Conservation (phyloP, 768 basidiomycete species). For the Auricularia sp. region DNA sequence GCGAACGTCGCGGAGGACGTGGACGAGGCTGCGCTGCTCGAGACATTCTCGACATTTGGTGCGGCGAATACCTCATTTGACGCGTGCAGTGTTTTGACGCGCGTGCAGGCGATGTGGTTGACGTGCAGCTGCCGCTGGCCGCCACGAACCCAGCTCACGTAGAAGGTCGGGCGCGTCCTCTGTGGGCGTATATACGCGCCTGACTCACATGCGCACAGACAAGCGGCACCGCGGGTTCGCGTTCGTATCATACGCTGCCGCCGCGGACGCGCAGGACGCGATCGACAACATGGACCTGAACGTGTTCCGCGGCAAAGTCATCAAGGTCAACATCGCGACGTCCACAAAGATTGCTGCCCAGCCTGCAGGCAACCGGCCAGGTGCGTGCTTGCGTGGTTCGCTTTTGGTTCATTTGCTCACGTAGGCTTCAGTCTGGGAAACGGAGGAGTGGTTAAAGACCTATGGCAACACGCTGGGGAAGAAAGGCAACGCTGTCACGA, state of each 20-base stretch:
- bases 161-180: constrained; percentile 32
- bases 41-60: constrained; percentile 86
- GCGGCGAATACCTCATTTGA: constrained; percentile 18
- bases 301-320: constrained; percentile 64
- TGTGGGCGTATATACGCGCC: neutral
- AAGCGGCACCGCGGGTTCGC: constrained; percentile 88
- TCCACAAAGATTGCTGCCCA: constrained; percentile 66
- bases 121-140: constrained; percentile 80
- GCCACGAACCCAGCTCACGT: constrained; percentile 58
- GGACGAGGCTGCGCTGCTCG: constrained; percentile 65
- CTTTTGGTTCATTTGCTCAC: too few species aligned
- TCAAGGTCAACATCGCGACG: constrained; percentile 78
- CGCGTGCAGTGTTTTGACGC: neutral
- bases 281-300: constrained; percentile 99
- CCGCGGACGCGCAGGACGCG: constrained; percentile 86
- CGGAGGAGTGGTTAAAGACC: constrained; percentile 84
- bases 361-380: constrained; percentile 60
- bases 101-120: constrained; percentile 74
- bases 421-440: constrained; percentile 71
- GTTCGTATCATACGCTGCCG: constrained; percentile 76
- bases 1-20: constrained; percentile 79
- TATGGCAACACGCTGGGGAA: constrained; percentile 43
- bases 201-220: constrained; percentile 31
- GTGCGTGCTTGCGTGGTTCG: constrained; percentile 33
- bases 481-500: neutral